Evolutionary conservation across 75 land plant species (phyloP), one percentile per base, ranked within the genome.

Genomic region (Cunninghamia lanceolata): DNA sequence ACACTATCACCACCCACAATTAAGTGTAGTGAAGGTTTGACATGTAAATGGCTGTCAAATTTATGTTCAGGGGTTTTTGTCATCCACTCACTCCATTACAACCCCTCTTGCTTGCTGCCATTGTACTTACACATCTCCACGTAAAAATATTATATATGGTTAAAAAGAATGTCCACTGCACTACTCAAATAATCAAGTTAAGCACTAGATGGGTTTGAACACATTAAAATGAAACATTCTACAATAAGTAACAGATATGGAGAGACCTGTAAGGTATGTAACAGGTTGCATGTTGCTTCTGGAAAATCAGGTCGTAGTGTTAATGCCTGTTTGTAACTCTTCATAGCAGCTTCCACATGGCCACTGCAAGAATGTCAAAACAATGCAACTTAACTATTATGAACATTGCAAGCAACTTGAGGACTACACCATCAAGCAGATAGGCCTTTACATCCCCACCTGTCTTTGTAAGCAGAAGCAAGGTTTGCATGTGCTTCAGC

Each of bases 401-500:
- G 47, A 45, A 80, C 30, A n/a, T 43, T 17, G 32, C 28, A 9
- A 73, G 45, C 13, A 45, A 21, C 34, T 80, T 80, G 9, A 43
- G 30, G 4, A 80, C 25, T 80, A 80, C 30, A 19, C 32, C 30
- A 45, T 9, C 32, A 80, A 80, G 30, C 5, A 11, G 4, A 80
- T 45, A n/a, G 11, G 21, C 7, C 42, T n/a, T 43, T 74, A 85
- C 11, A 38, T 84, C 47, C 21, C 8, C 39, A 98, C 99, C 99
- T 97, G 87, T 98, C 99, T 68, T 98, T 98, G 86, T 97, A 98
- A 53, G 99, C 99, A 47, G 99, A 98, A 66, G 99, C 99, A 42
- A 98, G 85, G 84, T 98, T 98, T 68, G 99, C 99, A 97, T 98
- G 99, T 42, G 96, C 99, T 89, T 98, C 99, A 82, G 99, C 98